Percentiles rank a stretch among this genome's conserved stretches.
Evolutionary conservation across 345 rosid genomes (phyloP).

Genomic region (Noccaea bulbosa): DNA sequence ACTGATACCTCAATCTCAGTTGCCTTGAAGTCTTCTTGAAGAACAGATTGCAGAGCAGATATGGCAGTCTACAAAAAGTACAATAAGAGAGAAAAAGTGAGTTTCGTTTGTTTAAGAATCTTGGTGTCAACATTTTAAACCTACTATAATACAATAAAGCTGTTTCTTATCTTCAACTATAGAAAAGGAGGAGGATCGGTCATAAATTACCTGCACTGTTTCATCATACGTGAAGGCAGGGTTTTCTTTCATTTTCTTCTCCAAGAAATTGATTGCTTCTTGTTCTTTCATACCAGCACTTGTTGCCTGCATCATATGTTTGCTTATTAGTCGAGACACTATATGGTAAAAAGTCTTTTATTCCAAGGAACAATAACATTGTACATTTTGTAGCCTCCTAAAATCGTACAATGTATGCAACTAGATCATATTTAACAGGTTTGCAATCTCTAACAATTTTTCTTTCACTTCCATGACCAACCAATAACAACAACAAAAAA

Average conservation of each 20-base stretch:
- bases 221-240: constrained; percentile 83
- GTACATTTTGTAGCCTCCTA: constrained; percentile 5
- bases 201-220: constrained; percentile 82
- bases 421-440: neutral
- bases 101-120: constrained; percentile 3
- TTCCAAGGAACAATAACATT: neutral
- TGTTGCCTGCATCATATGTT: constrained; percentile 68
- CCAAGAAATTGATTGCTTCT: constrained; percentile 98
- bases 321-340: constrained; percentile 20
- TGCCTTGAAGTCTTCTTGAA: constrained; percentile 93
- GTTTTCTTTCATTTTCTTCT: constrained; percentile 98
- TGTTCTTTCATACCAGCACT: constrained; percentile 98
- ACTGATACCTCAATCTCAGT: constrained; percentile 82
- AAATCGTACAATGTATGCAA: neutral
- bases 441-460: neutral
- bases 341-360: neutral
- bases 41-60: constrained; percentile 86
- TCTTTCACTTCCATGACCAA: constrained; percentile 1
- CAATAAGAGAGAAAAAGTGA: neutral
- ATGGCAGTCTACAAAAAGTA: constrained; percentile 60
- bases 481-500: neutral
- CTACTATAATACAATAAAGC: neutral
- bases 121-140: neutral
- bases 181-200: constrained; percentile 10
- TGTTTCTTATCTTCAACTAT: neutral